Evolutionary conservation across 192 early-diverging fungal genomes (phyloP).

Genomic region (Coemansia sp.): DNA sequence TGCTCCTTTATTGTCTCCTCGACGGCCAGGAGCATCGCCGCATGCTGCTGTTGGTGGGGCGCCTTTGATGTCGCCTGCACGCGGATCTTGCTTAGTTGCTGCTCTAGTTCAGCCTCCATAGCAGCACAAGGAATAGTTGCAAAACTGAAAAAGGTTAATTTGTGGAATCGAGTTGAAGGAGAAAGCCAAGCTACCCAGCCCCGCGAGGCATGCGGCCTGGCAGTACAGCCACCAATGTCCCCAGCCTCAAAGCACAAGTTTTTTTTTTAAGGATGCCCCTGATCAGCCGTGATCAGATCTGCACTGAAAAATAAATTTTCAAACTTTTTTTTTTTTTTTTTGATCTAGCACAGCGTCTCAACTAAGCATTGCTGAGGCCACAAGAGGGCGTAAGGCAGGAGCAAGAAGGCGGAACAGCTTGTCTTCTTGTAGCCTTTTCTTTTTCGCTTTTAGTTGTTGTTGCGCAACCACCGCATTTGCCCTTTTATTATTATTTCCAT

Average conservation of each 20-base stretch:
- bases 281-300: background rate
- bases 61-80: slow-evolving; percentile 72
- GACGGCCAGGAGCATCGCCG: slow-evolving; percentile 65
- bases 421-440: background rate
- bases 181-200: background rate
- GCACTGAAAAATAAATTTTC: background rate
- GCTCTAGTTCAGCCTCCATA: slow-evolving; percentile 44
- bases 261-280: slow-evolving; percentile 2
- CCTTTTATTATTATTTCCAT: background rate
- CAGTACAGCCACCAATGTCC: background rate
- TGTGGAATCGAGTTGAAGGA: background rate
- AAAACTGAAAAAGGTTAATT: background rate
- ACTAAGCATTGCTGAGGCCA: background rate
- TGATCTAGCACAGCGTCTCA: background rate
- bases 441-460: background rate
- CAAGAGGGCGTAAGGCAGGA: background rate
- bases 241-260: background rate
- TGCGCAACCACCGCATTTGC: background rate
- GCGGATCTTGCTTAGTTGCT: slow-evolving; percentile 48
- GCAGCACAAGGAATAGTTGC: background rate
- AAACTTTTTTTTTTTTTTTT: slow-evolving; percentile 15
- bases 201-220: background rate
- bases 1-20: slow-evolving; percentile 84
- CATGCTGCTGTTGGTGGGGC: slow-evolving; percentile 82
- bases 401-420: background rate